Conservation (phyloP, 2,329 filamentous ascomycete species). For the Venturia oleaginea region DNA sequence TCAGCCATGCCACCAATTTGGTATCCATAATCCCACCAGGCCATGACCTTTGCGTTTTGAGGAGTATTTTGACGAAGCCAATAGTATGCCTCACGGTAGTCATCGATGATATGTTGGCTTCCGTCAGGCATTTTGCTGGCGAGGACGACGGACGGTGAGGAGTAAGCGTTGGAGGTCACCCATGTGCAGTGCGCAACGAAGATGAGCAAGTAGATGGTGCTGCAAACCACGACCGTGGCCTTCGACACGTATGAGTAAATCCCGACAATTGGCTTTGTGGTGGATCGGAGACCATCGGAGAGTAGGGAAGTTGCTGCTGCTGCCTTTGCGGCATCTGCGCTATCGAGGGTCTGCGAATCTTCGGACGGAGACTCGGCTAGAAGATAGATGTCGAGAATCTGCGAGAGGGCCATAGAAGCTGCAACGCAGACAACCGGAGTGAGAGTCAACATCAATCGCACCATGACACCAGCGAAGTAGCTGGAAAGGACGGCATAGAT, state of each 20-base stretch:
- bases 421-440: slow-evolving; percentile 95
- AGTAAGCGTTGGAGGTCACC: slow-evolving; percentile 99
- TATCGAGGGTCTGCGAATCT: slow-evolving; percentile 36
- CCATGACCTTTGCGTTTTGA: slow-evolving; percentile 96
- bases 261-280: slow-evolving; percentile 65
- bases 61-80: slow-evolving; percentile 97
- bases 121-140: slow-evolving; percentile 89
- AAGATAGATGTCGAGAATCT: slow-evolving; percentile 81
- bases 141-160: slow-evolving; percentile 91
- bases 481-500: slow-evolving; percentile 95
- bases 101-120: slow-evolving; percentile 96
- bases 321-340: slow-evolving; percentile 28
- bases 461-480: slow-evolving; percentile 99
- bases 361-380: slow-evolving; percentile 53
- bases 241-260: slow-evolving; percentile 79
- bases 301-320: slow-evolving; percentile 42
- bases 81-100: slow-evolving; percentile 98
- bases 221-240: slow-evolving; percentile 59
- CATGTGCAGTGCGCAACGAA: slow-evolving; percentile 98
- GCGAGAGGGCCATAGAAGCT: slow-evolving; percentile 78
- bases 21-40: slow-evolving; percentile 99
- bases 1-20: slow-evolving; percentile 99
- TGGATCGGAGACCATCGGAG: slow-evolving; percentile 55
- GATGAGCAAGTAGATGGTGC: slow-evolving; percentile 74
- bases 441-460: slow-evolving; percentile 93